phyloP scores from a whole-genome alignment of 345 rosid species.

The Noccaea caerulescens region DNA sequence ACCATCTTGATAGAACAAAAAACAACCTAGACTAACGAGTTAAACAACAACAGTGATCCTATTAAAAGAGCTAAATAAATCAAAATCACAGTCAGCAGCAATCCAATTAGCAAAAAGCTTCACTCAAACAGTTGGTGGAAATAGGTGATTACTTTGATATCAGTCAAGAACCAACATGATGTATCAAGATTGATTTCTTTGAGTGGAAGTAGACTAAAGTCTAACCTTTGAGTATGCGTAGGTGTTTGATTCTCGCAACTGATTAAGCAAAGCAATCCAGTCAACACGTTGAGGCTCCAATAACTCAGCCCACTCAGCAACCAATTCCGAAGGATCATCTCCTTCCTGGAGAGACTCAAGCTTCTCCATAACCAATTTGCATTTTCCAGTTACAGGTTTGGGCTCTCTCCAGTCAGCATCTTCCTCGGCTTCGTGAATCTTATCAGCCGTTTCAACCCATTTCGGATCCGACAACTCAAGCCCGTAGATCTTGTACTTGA shows the following conservation, averaged over 20 bases:
- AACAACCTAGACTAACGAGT: constrained; percentile 11
- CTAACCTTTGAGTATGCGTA: constrained; percentile 66
- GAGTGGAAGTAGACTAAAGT: background rate
- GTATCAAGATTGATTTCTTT: background rate
- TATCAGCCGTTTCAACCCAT: constrained; percentile 77
- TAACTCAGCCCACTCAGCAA: constrained; percentile 81
- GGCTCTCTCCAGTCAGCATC: constrained; percentile 69
- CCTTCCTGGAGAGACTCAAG: constrained; percentile 61
- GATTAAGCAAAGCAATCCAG: constrained; percentile 76
- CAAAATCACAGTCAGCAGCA: background rate
- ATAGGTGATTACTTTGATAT: constrained; percentile 9
- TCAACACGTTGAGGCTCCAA: constrained; percentile 78
- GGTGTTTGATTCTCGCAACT: constrained; percentile 57
- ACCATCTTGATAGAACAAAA: constrained; percentile 19
- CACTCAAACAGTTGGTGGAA: background rate
- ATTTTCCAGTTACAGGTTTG: constrained; percentile 71
- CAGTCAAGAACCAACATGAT: constrained; percentile 15
- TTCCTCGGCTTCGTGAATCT: constrained; percentile 71
- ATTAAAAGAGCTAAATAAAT: background rate
- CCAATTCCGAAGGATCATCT: constrained; percentile 70
- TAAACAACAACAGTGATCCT: background rate
- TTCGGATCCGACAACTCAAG: constrained; percentile 83
- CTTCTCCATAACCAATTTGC: constrained; percentile 70
- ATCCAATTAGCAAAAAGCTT: background rate
- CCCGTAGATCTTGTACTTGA: constrained; percentile 88